These are phyloP conservation scores for Pulveroboletus ravenelii DNA, from an alignment of 768 basidiomycete genomes.

Conservation along the genomic window DNA sequence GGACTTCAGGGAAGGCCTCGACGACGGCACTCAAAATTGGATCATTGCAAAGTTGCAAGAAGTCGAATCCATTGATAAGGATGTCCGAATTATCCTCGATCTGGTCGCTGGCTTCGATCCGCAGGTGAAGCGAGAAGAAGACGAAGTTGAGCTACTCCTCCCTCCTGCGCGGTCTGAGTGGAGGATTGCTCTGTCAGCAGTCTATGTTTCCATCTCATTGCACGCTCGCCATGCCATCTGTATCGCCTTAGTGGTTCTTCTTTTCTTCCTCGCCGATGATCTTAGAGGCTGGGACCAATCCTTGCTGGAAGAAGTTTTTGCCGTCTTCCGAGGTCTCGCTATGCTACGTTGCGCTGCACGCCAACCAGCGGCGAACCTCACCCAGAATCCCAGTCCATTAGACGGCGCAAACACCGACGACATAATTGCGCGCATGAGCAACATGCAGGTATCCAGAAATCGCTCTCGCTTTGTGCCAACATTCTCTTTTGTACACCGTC, in stretches of 20 bases:
- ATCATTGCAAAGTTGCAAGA: constrained; percentile 55
- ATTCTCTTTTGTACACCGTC: constrained; percentile 58
- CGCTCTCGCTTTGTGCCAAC: constrained; percentile 45
- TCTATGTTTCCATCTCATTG: constrained; percentile 58
- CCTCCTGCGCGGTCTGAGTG: constrained; percentile 57
- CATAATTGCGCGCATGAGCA: constrained; percentile 56
- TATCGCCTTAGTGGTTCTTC: constrained; percentile 56
- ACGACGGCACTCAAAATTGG: constrained; percentile 59
- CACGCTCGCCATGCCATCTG: constrained; percentile 75
- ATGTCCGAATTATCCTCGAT: constrained; percentile 56
- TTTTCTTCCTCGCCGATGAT: constrained; percentile 68
- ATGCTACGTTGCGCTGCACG: constrained; percentile 59
- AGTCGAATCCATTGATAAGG: constrained; percentile 51
- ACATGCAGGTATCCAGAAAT: constrained; percentile 64
- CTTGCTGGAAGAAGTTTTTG: constrained; percentile 68
- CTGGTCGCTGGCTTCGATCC: constrained; percentile 67
- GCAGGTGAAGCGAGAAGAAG: constrained; percentile 70
- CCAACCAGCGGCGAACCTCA: constrained; percentile 48
- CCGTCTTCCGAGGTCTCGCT: constrained; percentile 72
- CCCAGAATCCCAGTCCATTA: constrained; percentile 29
- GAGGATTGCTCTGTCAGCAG: constrained; percentile 55
- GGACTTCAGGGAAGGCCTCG: constrained; percentile 51
- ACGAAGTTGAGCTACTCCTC: constrained; percentile 53
- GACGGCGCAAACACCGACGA: constrained; percentile 53
- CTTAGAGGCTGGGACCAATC: constrained; percentile 60